A percentile compares a stretch with the other conserved stretches of the same genome.
These are phyloP conservation scores for Mediolabrus comicus DNA, from an alignment of 108 stramenopile species.

Conservation along the genomic window DNA sequence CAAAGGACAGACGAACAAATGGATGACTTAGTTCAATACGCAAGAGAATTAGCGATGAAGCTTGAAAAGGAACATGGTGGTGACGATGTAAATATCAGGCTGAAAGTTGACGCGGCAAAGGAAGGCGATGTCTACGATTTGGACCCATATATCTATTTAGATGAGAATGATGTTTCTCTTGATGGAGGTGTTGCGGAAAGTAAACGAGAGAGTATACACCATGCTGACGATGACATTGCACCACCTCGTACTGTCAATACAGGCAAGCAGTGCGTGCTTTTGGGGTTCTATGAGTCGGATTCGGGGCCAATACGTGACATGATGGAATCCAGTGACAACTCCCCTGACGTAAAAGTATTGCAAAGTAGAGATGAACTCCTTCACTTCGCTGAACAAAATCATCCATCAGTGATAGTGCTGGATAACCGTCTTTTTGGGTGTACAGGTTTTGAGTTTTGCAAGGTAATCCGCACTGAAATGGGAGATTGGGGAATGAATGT, in stretches of 20 bases:
- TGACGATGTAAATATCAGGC: neutral
- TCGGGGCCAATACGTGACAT: slow-evolving; percentile 15
- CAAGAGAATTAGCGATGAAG: slow-evolving; percentile 13
- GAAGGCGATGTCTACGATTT: slow-evolving; percentile 20
- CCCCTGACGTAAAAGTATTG: slow-evolving; percentile 3
- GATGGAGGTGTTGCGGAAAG: neutral
- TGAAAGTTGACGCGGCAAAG: slow-evolving; percentile 23
- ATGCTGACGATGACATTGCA: neutral
- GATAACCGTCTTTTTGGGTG: slow-evolving; percentile 5
- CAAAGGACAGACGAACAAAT: slow-evolving; percentile 37
- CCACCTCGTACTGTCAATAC: slow-evolving; percentile 8
- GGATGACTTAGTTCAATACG: slow-evolving; percentile 30
- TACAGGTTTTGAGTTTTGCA: slow-evolving; percentile 22
- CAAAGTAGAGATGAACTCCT: slow-evolving; percentile 6
- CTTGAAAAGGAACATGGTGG: slow-evolving; percentile 8
- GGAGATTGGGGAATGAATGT: slow-evolving; percentile 31
- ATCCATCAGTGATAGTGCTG: slow-evolving; percentile 19
- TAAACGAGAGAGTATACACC: neutral
- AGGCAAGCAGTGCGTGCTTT: slow-evolving; percentile 11
- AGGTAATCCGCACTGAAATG: slow-evolving; percentile 11
- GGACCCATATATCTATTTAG: slow-evolving; percentile 10
- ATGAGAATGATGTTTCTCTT: neutral
- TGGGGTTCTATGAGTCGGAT: slow-evolving; percentile 16
- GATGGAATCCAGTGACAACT: slow-evolving; percentile 1
- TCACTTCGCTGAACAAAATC: slow-evolving; percentile 9